Evolutionary conservation across 371 early-diverging fungal genomes (phyloP), one percentile per base, ranked within the genome.

Genomic region (Syncephalastrum contaminatum): DNA sequence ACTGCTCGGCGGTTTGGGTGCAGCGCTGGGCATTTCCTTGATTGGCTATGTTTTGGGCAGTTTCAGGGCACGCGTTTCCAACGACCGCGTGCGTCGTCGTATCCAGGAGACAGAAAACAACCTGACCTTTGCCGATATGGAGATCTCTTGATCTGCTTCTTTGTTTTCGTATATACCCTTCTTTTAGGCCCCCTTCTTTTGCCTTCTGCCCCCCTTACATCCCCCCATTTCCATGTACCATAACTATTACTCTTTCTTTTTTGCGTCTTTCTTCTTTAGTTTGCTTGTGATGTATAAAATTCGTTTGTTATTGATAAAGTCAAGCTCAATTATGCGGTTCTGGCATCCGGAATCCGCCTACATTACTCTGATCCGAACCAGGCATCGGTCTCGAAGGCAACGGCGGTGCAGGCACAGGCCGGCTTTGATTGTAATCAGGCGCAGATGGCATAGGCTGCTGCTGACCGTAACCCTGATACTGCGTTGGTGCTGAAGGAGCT

Each of bases 91-190:
- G 40, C 16, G 39, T 10, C 39, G 16, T 12, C 54, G 45, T 50
- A 43, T 13, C 44, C 42, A 51, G 19, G 22, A 21, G 4, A 13
- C 43, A 5, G 56, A 56, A 13, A 40, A 52, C 14, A 42, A 42
- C 19, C 42, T 61, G 22, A 43, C 62, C 4, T 40, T 39, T 19
- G 62, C 62, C 22, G 62, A 61, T 46, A 61, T 61, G 62, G 56
- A 61, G 22, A 13, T 60, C 4, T 47, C 25, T 22, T 57, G 43
- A 43, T 10, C 10, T 10, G 36, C 10, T 41, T 41, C 36, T 42
- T 16, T 53, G 7, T 42, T 41, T 20, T 3, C 8, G 19, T 21
- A 53, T 43, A 41, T 13, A 51, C 54, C 24, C 44, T 21, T 44
- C 22, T 5, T 20, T 43, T 12, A 1, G 4, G 4, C 40, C 12